Conservation (phyloP, 345 rosid species). For the Lepidium africanum region DNA sequence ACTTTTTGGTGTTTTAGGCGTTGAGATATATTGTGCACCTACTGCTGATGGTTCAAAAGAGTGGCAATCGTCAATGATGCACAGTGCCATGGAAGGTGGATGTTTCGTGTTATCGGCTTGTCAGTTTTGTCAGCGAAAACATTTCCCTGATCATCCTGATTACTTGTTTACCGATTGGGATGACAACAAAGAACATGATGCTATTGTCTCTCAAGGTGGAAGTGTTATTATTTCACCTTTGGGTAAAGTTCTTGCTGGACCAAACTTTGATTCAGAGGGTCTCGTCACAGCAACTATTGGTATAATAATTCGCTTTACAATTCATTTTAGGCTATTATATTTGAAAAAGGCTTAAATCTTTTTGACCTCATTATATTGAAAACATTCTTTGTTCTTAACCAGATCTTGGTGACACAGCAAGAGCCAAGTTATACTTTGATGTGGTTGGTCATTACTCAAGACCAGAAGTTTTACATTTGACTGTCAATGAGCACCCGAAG, state of each 20-base stretch:
- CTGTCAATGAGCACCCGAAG: constrained; percentile 56
- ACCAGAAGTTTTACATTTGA: constrained; percentile 76
- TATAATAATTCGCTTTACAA: constrained; percentile 11
- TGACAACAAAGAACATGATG: constrained; percentile 42
- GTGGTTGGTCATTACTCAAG: constrained; percentile 85
- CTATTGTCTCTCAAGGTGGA: constrained; percentile 81
- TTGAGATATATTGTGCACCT: constrained; percentile 90
- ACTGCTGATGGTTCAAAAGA: constrained; percentile 63
- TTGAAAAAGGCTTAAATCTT: no score
- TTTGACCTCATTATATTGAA: neutral
- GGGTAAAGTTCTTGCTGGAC: constrained; percentile 77
- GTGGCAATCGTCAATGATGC: constrained; percentile 82
- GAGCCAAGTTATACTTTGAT: constrained; percentile 81
- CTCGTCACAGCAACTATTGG: constrained; percentile 84
- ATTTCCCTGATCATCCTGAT: constrained; percentile 76
- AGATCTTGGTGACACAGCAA: constrained; percentile 82
- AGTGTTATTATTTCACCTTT: constrained; percentile 85
- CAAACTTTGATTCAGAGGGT: constrained; percentile 84
- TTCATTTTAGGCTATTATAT: neutral
- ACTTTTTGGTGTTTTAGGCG: constrained; percentile 29
- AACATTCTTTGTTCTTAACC: neutral
- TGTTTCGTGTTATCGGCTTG: constrained; percentile 79
- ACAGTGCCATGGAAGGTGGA: constrained; percentile 87
- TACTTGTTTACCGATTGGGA: constrained; percentile 47
- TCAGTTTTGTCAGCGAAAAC: constrained; percentile 65